phyloP scores from a whole-genome alignment of 306 rosid genomes.

The Gastrolobium bilobum region DNA sequence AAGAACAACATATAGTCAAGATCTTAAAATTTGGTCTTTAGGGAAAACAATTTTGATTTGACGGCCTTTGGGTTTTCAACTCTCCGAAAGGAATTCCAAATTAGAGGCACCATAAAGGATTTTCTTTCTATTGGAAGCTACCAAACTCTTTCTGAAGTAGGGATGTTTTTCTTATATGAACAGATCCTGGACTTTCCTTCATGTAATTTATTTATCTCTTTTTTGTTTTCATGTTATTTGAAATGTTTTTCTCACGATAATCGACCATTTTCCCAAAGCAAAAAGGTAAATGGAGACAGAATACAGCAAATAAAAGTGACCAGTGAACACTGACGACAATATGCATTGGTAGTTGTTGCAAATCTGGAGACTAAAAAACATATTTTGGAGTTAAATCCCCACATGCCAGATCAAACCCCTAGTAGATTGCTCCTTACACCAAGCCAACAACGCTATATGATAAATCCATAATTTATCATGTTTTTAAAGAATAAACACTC shows the following conservation, averaged over 20 bases:
- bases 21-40: constrained; percentile 8
- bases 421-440: too few species aligned
- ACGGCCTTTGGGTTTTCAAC: background rate
- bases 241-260: too few species aligned
- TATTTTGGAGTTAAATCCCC: background rate
- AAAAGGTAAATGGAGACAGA: background rate
- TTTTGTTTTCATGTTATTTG: too few species aligned
- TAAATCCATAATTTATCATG: too few species aligned
- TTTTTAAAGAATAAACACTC: too few species aligned
- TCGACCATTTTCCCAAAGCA: too few species aligned
- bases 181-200: constrained; percentile 13
- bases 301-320: background rate
- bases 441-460: too few species aligned
- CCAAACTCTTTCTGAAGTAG: too few species aligned
- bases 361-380: background rate
- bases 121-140: too few species aligned
- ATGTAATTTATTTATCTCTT: background rate
- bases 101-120: background rate
- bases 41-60: background rate
- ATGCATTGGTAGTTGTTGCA: background rate
- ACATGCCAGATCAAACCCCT: too few species aligned
- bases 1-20: constrained; percentile 26
- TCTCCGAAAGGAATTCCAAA: background rate
- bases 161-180: background rate
- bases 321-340: background rate